Evolutionary conservation across 2,329 filamentous ascomycete genomes (phyloP), one percentile per base, ranked within the genome.

Genomic region (Alternaria arborescens): DNA sequence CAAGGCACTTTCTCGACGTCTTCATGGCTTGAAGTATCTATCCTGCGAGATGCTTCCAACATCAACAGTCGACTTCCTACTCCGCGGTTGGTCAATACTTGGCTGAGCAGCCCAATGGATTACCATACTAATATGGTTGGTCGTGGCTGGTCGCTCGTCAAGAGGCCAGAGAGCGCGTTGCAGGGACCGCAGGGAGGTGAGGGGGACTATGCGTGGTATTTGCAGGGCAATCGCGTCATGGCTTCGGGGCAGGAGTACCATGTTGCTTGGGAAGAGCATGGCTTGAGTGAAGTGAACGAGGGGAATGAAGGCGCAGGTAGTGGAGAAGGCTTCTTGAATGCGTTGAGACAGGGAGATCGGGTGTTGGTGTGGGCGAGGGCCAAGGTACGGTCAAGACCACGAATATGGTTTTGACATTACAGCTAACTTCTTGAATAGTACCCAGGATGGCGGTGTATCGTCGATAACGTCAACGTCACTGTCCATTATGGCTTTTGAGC

Each of bases 11-110:
- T 67, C 52, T 48, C 61, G 11, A 75, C 73, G 4, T 73, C 73
- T 3, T 76, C 73, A 3, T 78, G 76, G 76, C 55, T 75, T 8
- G 76, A 78, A 30, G 65, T 69, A 1, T 75, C 71, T 8, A 75
- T 78, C 14, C 34, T 77, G 7, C 69, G 74, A 10, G 64, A 61
- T 11, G 48, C 55, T 14, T 58, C 56, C 10, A 38, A 50, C 4
- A 42, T 51, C n/a, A 41, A 58, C 1, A 57, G 38, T 11, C 34
- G 20, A 2, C 40, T 65, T 3, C 58, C 66, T 10, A 40, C 47
- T 8, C 60, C 63, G 1, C 50, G 44, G 3, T 58, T 64, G 43
- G 44, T 56, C 1, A 44, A 58, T 8, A 52, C 26, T 16, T 58
- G 47, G 43, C 38, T 52, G 3, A 12, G 20, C 14, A 52, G 58